Percentiles rank a stretch among this genome's conserved stretches.
phyloP scores from a whole-genome alignment of 495 filamentous ascomycete genomes.

The Patellaria atrata region DNA sequence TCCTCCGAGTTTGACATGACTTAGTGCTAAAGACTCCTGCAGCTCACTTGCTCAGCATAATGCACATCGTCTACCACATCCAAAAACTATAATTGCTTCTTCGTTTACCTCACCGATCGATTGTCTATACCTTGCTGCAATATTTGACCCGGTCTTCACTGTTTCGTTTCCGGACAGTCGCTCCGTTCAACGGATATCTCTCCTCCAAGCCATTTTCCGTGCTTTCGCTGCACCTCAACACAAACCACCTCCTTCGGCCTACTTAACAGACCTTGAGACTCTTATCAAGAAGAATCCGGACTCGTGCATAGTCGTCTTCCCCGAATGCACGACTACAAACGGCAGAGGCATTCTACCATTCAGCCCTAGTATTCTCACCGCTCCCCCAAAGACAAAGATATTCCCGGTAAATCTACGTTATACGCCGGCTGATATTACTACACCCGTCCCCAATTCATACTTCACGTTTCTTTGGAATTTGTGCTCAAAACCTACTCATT shows the following conservation, averaged over 20 bases:
- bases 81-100: slow-evolving; percentile 67
- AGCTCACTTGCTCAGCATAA: slow-evolving; percentile 43
- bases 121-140: slow-evolving; percentile 84
- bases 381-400: slow-evolving; percentile 50
- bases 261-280: slow-evolving; percentile 43
- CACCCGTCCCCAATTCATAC: slow-evolving; percentile 64
- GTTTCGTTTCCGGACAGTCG: slow-evolving; percentile 58
- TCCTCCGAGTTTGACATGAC: not conserved
- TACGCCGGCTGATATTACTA: slow-evolving; percentile 75
- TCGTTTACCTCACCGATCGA: slow-evolving; percentile 89
- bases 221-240: slow-evolving; percentile 50
- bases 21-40: not conserved
- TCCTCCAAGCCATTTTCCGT: slow-evolving; percentile 55
- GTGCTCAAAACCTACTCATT: slow-evolving; percentile 73
- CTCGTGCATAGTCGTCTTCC: slow-evolving; percentile 70
- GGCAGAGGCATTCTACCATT: slow-evolving; percentile 80
- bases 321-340: slow-evolving; percentile 89
- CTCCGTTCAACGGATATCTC: slow-evolving; percentile 59
- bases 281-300: slow-evolving; percentile 54
- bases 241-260: slow-evolving; percentile 32
- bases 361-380: slow-evolving; percentile 53
- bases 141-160: slow-evolving; percentile 93
- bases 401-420: slow-evolving; percentile 86
- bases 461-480: slow-evolving; percentile 67
- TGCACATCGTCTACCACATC: slow-evolving; percentile 51